Base-by-base conservation (phyloP, 768 basidiomycete genomes). In the Termitomyces sp. region DNA sequence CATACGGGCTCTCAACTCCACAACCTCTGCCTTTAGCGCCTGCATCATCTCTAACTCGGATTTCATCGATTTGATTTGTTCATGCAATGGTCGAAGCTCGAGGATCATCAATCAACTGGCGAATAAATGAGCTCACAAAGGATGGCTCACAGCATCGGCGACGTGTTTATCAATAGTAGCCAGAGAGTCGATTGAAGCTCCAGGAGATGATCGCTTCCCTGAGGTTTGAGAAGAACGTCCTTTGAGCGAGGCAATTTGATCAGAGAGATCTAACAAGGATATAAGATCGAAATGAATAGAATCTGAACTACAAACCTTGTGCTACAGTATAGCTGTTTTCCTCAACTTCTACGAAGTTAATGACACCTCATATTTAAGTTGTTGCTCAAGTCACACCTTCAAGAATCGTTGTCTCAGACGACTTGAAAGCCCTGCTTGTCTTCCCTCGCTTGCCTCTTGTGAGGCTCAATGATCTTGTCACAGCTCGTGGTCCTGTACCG, bases 401-500 rank as follows among this genome's bases (percentile, higher is more conserved):
- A 51, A 68, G 69, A 26, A 90, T 89, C 5, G 82, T 81, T 20
- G 77, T 77, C 69, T 88, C 82, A 2, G 67, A 67, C 2, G 79
- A 79, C 58, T 81, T 81, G 36, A 78, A 66, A 24, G 74, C 76
- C 65, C 67, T 82, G 63, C 77, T 86, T 46, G 70, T 71, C 66
- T 77, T 88, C 34, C 73, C 70, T 60, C 80, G 77, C 66, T 74
- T 82, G 56, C 73, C 75, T 63, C 73, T 81, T 4, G 80, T 73
- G n/a, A 78, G 54, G 64, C 77, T 82, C 33, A 76, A 63, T 0
- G 87, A 80, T 67, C 80, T 86, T 8, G 88, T 89, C 26, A 87
- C 72, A 41, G 77, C 72, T 55, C 90, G 81, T 24, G 89, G 79
- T 18, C 89, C 88, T 18, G 73, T 70, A 26, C 88, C 88, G 28